A percentile compares a stretch with the other conserved stretches of the same genome.
Conservation (phyloP, 2,329 filamentous ascomycete species). For the Diaporthe citriasiana region DNA sequence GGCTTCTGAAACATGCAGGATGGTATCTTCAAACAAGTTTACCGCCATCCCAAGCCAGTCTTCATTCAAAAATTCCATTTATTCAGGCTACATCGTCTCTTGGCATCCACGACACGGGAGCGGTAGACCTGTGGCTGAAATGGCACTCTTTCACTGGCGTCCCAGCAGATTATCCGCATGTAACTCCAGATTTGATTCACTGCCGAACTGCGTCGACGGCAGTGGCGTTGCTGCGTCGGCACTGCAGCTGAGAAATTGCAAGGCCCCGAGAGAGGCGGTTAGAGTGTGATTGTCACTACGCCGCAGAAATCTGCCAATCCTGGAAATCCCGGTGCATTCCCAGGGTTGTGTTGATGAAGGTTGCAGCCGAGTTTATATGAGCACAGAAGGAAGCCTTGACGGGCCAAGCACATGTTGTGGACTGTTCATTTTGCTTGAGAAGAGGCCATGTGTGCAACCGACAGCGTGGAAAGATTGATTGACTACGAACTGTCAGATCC, state of each 20-base stretch:
- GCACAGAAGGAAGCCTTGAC: not conserved
- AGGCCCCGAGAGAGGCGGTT: not conserved
- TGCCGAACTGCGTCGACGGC: not conserved
- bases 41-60: not conserved
- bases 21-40: not conserved
- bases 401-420: too few species aligned
- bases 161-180: not conserved
- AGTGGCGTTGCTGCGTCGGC: not conserved
- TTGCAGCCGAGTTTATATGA: not conserved
- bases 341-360: not conserved
- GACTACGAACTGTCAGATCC: not conserved
- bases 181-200: not conserved
- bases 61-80: not conserved
- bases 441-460: not conserved
- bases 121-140: not conserved
- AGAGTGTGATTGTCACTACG: not conserved
- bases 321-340: not conserved
- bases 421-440: not conserved
- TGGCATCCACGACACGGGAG: not conserved
- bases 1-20: conserved; percentile 1
- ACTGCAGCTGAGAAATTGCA: not conserved
- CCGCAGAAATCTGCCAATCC: not conserved
- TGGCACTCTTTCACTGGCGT: not conserved
- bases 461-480: not conserved
- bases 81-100: not conserved